Evolutionary conservation across 495 filamentous ascomycete species (phyloP).

Genomic region (Rhizodiscina lignyota): DNA sequence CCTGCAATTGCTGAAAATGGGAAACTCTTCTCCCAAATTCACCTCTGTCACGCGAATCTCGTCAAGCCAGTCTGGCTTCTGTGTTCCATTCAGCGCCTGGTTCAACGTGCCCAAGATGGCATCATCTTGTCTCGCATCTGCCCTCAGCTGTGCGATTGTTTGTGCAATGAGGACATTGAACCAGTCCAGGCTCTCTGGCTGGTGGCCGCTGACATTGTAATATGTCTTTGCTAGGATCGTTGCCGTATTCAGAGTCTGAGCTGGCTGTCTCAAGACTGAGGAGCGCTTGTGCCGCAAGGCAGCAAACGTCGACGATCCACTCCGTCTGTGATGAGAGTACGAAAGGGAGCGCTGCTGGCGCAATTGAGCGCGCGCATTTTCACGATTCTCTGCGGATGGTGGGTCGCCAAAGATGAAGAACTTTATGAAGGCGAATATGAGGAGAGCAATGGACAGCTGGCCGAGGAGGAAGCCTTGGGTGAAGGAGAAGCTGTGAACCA

Average conservation of each 20-base stretch:
- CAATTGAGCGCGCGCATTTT: slow-evolving; percentile 48
- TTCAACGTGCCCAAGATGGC: slow-evolving; percentile 93
- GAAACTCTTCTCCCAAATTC: slow-evolving; percentile 87
- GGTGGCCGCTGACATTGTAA: slow-evolving; percentile 89
- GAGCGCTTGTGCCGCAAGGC: slow-evolving; percentile 13
- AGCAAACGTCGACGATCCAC: slow-evolving; percentile 33
- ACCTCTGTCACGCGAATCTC: slow-evolving; percentile 89
- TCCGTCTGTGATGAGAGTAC: slow-evolving; percentile 45
- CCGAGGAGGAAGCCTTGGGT: slow-evolving; percentile 87
- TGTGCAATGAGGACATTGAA: slow-evolving; percentile 97
- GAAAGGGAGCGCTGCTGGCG: slow-evolving; percentile 45
- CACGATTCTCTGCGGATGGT: slow-evolving; percentile 60
- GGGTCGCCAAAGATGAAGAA: slow-evolving; percentile 99
- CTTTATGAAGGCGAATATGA: slow-evolving; percentile 91
- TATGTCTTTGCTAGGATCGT: slow-evolving; percentile 93
- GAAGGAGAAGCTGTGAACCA: no score
- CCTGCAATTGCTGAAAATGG: slow-evolving; percentile 96
- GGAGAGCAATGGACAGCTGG: slow-evolving; percentile 75
- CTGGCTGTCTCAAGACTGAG: slow-evolving; percentile 36
- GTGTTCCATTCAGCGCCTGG: slow-evolving; percentile 64
- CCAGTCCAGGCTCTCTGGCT: slow-evolving; percentile 98
- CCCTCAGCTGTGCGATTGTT: slow-evolving; percentile 86
- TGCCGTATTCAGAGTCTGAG: slow-evolving; percentile 42
- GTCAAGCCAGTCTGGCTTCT: slow-evolving; percentile 80
- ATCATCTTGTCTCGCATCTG: slow-evolving; percentile 58